Evolutionary conservation across 306 rosid species (phyloP), one percentile per base, ranked within the genome.

Genomic region (Lathyrus aphaca): DNA sequence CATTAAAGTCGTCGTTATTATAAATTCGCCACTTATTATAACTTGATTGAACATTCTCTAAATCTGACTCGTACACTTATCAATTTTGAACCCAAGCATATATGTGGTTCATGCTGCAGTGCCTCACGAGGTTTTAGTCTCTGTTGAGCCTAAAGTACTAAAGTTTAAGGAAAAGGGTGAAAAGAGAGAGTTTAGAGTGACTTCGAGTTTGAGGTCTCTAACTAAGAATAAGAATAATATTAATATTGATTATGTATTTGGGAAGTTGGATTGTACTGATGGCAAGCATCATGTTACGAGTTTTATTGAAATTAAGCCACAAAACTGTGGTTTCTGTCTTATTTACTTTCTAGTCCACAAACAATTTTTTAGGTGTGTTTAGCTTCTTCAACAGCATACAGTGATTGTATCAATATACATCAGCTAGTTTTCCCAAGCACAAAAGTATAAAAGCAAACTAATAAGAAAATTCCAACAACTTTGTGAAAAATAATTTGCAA

Each of bases 41-140:
- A 11, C 45, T 42, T 78, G 1, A 4, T 4, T 17, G 65, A 13
- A 46, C 4, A 57, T 4, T 13, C 76, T 0, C 19, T 65, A 12
- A 80, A 56, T 6, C 60, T 80, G 64, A 74, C 82, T 5, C 82
- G 91, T 67, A 85, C 63, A 11, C 71, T 85, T 35, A 90, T 80
- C 10, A 90, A 87, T 40, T 93, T 87, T 14, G 93, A 91, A 0
- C 6, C 77, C 89, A 13, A 73, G 86, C 55, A 80, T 29, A 0
- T 90, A 89, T 44, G 38, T 1, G 15, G 90, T 71, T 23, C 32
- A 0, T 6, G 73, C 83, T 6, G 30, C 32, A 73, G 74, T 77
- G 16, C 86, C 90, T 11, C 49, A 6, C 0, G 76, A 66, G 17
- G 73, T 87, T 56, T 7, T 6, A 5, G 76, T 89, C 50, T 42